Conservation (phyloP, 2,329 filamentous ascomycete species). For the Colletotrichum paranaense region DNA sequence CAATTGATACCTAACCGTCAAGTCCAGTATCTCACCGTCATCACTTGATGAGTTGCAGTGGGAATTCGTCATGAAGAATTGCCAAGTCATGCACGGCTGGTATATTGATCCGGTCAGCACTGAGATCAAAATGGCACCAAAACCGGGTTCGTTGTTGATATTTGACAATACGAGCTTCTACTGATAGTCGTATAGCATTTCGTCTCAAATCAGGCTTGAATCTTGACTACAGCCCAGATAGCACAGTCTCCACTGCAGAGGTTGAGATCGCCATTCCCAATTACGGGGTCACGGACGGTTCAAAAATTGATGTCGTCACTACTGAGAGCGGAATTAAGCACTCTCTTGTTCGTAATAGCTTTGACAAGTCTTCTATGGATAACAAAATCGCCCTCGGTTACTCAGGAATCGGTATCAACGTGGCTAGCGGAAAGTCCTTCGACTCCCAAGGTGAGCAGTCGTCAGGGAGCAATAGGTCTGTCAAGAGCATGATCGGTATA, state of each 20-base stretch:
- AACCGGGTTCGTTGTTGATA: background rate
- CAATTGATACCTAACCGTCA: background rate
- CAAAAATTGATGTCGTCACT: background rate
- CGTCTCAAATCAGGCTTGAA: background rate
- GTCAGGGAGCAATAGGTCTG: background rate
- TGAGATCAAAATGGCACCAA: constrained; percentile 17
- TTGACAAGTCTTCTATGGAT: constrained; percentile 12
- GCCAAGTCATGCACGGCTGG: constrained; percentile 23
- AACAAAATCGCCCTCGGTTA: constrained; percentile 3
- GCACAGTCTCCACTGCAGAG: background rate
- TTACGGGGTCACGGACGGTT: constrained; percentile 12
- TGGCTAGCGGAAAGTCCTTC: background rate
- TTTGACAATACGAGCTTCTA: background rate
- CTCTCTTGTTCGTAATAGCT: constrained; percentile 10
- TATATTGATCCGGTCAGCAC: background rate
- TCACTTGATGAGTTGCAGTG: background rate
- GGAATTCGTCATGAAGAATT: constrained; percentile 11
- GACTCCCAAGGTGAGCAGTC: background rate
- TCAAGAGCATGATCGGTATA: constrained; percentile 2
- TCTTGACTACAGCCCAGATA: background rate
- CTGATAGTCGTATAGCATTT: background rate
- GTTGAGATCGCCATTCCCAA: constrained; percentile 6
- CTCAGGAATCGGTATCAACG: background rate
- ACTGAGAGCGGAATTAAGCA: constrained; percentile 1
- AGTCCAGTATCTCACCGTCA: background rate